Percentiles rank a stretch among this genome's conserved stretches.
Conservation (phyloP, 345 rosid genomes). For the Eutrema heterophyllum region DNA sequence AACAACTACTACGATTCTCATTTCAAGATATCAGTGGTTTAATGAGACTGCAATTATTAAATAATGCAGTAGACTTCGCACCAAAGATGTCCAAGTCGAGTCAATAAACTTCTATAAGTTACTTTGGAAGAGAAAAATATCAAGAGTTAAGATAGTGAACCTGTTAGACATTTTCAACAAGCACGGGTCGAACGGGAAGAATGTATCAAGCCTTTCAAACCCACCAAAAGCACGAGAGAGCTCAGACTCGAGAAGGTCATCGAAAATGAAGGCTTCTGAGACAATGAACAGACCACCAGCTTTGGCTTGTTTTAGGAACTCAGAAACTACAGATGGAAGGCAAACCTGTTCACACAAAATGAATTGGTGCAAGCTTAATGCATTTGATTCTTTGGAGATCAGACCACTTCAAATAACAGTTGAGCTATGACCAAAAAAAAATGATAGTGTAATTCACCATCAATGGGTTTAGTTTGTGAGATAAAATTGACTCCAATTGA, state of each 20-base stretch:
- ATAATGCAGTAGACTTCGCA: neutral
- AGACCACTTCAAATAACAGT: neutral
- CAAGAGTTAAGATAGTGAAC: conserved; percentile 30
- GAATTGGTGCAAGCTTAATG: neutral
- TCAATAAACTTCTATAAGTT: neutral
- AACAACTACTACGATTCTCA: neutral
- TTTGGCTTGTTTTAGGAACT: conserved; percentile 79
- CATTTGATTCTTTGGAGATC: neutral
- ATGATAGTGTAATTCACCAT: conserved; percentile 37
- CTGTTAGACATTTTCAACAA: conserved; percentile 64
- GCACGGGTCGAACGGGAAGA: conserved; percentile 87
- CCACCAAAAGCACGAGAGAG: conserved; percentile 70
- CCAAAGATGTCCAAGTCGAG: neutral
- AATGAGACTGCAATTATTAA: no score
- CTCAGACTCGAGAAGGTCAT: conserved; percentile 52
- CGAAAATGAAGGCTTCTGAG: conserved; percentile 43
- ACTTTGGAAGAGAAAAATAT: neutral
- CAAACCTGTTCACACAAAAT: conserved; percentile 51
- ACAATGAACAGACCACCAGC: conserved; percentile 51
- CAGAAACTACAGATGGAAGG: conserved; percentile 64
- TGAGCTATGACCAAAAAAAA: neutral
- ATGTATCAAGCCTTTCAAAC: conserved; percentile 75
- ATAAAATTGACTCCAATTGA: conserved; percentile 48
- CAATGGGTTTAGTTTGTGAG: conserved; percentile 57
- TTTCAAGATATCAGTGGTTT: neutral